Conservation (phyloP, 2,329 filamentous ascomycete species). For the Teratosphaeria epicoccoides region DNA sequence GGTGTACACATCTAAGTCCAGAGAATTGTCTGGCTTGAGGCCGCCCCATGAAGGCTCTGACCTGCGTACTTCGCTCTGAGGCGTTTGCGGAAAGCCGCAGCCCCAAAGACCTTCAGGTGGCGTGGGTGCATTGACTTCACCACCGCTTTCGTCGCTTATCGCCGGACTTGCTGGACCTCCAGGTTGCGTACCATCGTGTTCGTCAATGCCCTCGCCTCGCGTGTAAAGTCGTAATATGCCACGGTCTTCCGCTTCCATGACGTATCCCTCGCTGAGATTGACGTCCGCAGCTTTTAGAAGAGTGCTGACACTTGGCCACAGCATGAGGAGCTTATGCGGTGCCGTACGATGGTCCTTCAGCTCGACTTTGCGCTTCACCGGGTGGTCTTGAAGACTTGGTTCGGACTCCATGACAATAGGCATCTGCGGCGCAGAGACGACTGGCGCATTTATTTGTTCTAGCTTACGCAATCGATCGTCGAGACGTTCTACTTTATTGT, state of each 20-base stretch:
- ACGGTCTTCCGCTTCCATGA: slow-evolving; percentile 28
- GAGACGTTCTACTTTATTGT: slow-evolving; percentile 15
- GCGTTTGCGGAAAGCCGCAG: slow-evolving; percentile 29
- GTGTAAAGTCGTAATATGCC: slow-evolving; percentile 27
- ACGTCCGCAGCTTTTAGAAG: slow-evolving; percentile 21
- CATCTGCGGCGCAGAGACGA: not conserved
- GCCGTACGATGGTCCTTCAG: slow-evolving; percentile 81
- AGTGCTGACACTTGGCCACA: slow-evolving; percentile 43
- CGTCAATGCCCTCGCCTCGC: slow-evolving; percentile 31
- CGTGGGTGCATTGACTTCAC: slow-evolving; percentile 25
- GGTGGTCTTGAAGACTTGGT: not conserved
- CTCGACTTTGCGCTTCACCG: slow-evolving; percentile 45
- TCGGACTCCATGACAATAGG: not conserved
- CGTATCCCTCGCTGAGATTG: slow-evolving; percentile 24
- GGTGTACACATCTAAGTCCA: slow-evolving; percentile 44
- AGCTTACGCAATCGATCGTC: slow-evolving; percentile 18
- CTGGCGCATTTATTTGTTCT: slow-evolving; percentile 14
- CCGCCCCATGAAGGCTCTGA: slow-evolving; percentile 35
- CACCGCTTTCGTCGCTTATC: slow-evolving; percentile 27
- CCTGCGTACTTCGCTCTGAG: slow-evolving; percentile 21
- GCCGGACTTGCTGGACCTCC: slow-evolving; percentile 30
- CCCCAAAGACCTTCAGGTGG: slow-evolving; percentile 43
- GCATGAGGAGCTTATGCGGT: slow-evolving; percentile 67
- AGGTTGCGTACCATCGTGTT: slow-evolving; percentile 23
- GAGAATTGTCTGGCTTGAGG: slow-evolving; percentile 41